A percentile compares a stretch with the other conserved stretches of the same genome.
phyloP scores from a whole-genome alignment of 768 basidiomycete genomes.

The Tricholoma sp. region DNA sequence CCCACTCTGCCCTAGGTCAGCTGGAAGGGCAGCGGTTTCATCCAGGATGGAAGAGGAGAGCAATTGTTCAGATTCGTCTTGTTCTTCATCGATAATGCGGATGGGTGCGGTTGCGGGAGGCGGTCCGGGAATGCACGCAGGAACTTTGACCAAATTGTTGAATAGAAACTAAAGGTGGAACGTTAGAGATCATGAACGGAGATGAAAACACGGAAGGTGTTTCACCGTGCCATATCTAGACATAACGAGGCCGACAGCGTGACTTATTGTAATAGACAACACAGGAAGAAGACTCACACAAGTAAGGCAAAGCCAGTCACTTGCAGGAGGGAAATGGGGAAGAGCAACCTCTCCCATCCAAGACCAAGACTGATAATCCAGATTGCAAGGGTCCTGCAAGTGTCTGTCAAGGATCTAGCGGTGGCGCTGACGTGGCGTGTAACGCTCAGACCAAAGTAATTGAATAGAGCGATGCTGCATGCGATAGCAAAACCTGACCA shows the following conservation, averaged over 20 bases:
- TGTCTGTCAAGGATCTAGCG: slow-evolving; percentile 87
- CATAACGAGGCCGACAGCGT: slow-evolving; percentile 5
- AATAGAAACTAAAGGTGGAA: slow-evolving; percentile 64
- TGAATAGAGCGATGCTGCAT: slow-evolving; percentile 75
- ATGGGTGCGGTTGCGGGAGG: slow-evolving; percentile 23
- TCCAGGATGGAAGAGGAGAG: slow-evolving; percentile 48
- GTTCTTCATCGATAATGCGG: slow-evolving; percentile 46
- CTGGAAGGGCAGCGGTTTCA: slow-evolving; percentile 80
- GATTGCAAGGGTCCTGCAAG: slow-evolving; percentile 92
- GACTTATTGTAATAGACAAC: neutral
- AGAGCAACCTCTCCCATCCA: slow-evolving; percentile 86
- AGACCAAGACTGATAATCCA: slow-evolving; percentile 88
- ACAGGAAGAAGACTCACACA: slow-evolving; percentile 56
- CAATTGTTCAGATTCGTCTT: slow-evolving; percentile 55
- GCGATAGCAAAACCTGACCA: slow-evolving; percentile 68
- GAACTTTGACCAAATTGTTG: slow-evolving; percentile 72
- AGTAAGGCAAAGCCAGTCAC: slow-evolving; percentile 81
- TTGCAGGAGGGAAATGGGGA: slow-evolving; percentile 79
- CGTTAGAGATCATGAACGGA: slow-evolving; percentile 7
- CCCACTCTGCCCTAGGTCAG: slow-evolving; percentile 76
- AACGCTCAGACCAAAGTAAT: slow-evolving; percentile 87
- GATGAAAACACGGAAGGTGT: slow-evolving; percentile 11
- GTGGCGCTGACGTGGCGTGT: slow-evolving; percentile 93
- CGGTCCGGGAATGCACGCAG: slow-evolving; percentile 57
- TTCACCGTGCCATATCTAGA: slow-evolving; percentile 80